Conservation (phyloP, 345 rosid genomes). For the Salix arbutifolia region DNA sequence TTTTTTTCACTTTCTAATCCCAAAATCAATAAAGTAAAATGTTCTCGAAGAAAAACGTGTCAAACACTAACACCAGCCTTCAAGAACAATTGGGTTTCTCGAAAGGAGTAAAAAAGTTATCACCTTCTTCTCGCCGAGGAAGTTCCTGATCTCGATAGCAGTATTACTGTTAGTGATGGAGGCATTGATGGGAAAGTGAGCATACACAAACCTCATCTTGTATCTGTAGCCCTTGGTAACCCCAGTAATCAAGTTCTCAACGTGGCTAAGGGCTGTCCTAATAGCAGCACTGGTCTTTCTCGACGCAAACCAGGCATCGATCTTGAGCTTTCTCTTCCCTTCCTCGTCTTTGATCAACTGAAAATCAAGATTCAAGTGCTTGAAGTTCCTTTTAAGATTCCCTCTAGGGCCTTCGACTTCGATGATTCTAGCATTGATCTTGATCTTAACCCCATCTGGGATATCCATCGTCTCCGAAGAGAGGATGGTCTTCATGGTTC, state of each 20-base stretch:
- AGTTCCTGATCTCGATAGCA: slow-evolving; percentile 72
- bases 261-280: slow-evolving; percentile 67
- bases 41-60: neutral
- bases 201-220: slow-evolving; percentile 85
- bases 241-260: slow-evolving; percentile 60
- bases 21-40: neutral
- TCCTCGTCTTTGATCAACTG: slow-evolving; percentile 46
- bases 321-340: slow-evolving; percentile 50
- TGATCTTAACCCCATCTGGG: slow-evolving; percentile 43
- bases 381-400: slow-evolving; percentile 40
- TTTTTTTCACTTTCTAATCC: neutral
- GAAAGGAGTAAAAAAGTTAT: neutral
- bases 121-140: slow-evolving; percentile 66
- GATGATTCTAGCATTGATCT: slow-evolving; percentile 37
- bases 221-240: slow-evolving; percentile 70
- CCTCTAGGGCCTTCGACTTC: slow-evolving; percentile 51
- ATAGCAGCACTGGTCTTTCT: slow-evolving; percentile 54
- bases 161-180: slow-evolving; percentile 43
- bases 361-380: slow-evolving; percentile 50
- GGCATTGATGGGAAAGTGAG: slow-evolving; percentile 83
- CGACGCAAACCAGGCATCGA: slow-evolving; percentile 59
- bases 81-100: neutral
- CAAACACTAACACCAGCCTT: neutral
- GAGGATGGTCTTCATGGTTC: slow-evolving; percentile 41
- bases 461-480: slow-evolving; percentile 49